Evolutionary conservation across 208 protist species (phyloP).

Genomic region (Eutreptiella sp.): DNA sequence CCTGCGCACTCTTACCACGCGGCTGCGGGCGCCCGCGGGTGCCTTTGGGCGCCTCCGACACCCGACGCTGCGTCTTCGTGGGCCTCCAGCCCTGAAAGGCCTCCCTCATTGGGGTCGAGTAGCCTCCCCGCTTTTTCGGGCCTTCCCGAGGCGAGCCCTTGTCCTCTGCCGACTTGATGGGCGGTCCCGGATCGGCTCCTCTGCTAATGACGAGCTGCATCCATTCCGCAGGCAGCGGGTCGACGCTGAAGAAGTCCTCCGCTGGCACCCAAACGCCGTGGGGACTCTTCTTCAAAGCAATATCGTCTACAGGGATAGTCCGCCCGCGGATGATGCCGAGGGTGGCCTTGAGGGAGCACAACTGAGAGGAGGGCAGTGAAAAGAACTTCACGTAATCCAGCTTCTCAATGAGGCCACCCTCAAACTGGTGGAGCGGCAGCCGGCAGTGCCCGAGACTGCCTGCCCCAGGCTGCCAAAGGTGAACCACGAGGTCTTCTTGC

Average conservation of each 20-base stretch:
- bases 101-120: too few species aligned
- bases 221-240: constrained; percentile 25
- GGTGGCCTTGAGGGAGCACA: constrained; percentile 5
- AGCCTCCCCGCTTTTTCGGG: too few species aligned
- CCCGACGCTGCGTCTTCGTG: too few species aligned
- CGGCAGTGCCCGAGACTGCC: not conserved
- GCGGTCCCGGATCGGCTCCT: too few species aligned
- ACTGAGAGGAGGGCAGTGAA: not conserved
- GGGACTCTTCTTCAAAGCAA: not conserved
- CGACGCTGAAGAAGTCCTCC: constrained; percentile 8
- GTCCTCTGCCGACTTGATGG: too few species aligned
- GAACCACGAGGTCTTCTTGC: not conserved
- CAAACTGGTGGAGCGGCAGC: constrained; percentile 1
- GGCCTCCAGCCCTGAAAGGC: too few species aligned
- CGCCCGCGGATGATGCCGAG: constrained; percentile 7
- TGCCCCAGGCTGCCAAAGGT: not conserved
- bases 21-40: too few species aligned
- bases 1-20: too few species aligned
- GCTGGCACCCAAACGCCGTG: constrained; percentile 6
- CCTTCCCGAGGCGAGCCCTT: too few species aligned
- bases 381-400: constrained; percentile 19
- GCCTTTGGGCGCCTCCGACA: too few species aligned
- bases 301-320: not conserved
- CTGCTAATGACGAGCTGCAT: constrained; percentile 17
- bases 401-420: not conserved